phyloP scores from a whole-genome alignment of 2,329 filamentous ascomycete species.

The Xylariales sp. region DNA sequence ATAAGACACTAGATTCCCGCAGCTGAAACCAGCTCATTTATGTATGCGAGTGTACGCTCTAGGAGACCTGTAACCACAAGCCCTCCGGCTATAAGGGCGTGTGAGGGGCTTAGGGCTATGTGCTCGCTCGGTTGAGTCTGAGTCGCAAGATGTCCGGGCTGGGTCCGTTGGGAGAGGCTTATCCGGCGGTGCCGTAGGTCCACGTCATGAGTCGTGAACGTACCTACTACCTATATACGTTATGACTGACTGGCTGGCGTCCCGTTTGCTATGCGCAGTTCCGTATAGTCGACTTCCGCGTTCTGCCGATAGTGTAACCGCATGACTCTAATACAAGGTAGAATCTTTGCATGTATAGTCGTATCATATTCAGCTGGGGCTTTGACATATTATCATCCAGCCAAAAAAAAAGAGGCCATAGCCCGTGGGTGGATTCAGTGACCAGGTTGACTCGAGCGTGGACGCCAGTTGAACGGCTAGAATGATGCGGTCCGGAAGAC shows the following conservation, averaged over 20 bases:
- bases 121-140: neutral
- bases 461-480: constrained; percentile 4
- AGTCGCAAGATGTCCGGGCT: neutral
- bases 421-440: neutral
- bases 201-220: neutral
- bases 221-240: neutral
- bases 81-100: neutral
- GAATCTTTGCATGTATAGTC: neutral
- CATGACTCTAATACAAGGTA: neutral
- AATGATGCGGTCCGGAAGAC: constrained; percentile 21
- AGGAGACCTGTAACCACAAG: no score
- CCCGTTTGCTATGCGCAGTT: neutral
- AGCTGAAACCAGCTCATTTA: neutral
- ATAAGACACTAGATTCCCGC: no score
- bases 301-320: neutral
- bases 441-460: constrained; percentile 1
- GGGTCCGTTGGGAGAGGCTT: neutral
- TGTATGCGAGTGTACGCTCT: neutral
- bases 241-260: neutral
- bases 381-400: neutral
- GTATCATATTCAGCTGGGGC: neutral
- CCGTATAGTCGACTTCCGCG: neutral
- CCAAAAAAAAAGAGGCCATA: neutral
- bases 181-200: neutral
- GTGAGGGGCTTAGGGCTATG: neutral